Percentiles rank a stretch among this genome's conserved stretches.
Conservation (phyloP, 495 filamentous ascomycete genomes). For the Aspergillus diversus region DNA sequence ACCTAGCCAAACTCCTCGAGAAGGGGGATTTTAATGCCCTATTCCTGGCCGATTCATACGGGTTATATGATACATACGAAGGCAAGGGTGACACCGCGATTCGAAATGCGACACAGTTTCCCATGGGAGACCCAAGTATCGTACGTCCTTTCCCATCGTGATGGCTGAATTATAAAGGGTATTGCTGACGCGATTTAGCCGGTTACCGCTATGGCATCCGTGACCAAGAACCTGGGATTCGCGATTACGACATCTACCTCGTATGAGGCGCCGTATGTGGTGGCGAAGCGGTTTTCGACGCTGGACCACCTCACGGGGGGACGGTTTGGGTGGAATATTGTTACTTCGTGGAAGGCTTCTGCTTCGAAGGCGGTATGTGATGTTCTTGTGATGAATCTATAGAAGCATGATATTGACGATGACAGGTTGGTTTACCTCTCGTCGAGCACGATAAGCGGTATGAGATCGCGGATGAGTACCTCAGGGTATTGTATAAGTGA, state of each 20-base stretch:
- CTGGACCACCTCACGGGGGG: conserved; percentile 64
- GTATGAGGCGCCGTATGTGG: conserved; percentile 59
- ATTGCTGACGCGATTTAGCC: conserved; percentile 29
- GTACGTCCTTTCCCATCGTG: conserved; percentile 36
- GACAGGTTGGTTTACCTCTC: too few relatives aligned
- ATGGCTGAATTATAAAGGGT: not conserved
- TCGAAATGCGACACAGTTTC: conserved; percentile 57
- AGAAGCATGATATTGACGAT: too few relatives aligned
- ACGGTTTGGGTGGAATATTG: conserved; percentile 67
- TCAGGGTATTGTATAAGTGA: conserved; percentile 58
- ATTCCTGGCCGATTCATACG: conserved; percentile 64
- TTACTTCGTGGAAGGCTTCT: conserved; percentile 61
- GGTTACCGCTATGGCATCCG: conserved; percentile 54
- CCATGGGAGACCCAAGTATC: conserved; percentile 58
- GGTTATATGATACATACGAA: conserved; percentile 60
- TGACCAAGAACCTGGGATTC: conserved; percentile 51
- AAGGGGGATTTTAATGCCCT: conserved; percentile 61
- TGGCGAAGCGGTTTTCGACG: conserved; percentile 62
- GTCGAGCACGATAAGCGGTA: too few relatives aligned
- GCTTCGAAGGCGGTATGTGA: conserved; percentile 58
- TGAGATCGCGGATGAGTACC: conserved; percentile 61
- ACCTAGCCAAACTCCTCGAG: conserved; percentile 62
- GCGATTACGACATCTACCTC: conserved; percentile 56
- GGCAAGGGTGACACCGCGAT: conserved; percentile 54
- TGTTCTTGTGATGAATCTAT: conserved; percentile 39